These are phyloP conservation scores for Aspergillus unguis DNA, from an alignment of 2,329 filamentous ascomycete species.

Conservation along the genomic window DNA sequence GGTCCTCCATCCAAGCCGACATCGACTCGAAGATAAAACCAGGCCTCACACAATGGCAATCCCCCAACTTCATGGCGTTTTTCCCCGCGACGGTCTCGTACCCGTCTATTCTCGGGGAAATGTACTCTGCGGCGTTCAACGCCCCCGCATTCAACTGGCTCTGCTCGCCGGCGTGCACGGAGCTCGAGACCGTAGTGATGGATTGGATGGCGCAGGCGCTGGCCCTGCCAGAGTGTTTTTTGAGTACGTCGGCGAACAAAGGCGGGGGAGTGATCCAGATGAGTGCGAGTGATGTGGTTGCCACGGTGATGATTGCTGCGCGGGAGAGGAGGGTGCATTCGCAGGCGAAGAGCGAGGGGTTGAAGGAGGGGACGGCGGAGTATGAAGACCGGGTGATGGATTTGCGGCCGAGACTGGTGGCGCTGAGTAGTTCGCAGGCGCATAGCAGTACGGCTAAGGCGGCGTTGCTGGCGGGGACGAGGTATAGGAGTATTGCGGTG, in stretches of 20 bases:
- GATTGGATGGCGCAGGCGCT: constrained; percentile 85
- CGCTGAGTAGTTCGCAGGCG: constrained; percentile 72
- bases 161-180: constrained; percentile 85
- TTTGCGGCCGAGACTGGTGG: constrained; percentile 69
- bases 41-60: constrained; percentile 91
- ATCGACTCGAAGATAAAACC: constrained; percentile 84
- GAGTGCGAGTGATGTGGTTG: constrained; percentile 80
- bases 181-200: constrained; percentile 87
- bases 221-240: constrained; percentile 67
- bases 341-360: constrained; percentile 50
- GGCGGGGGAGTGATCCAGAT: constrained; percentile 95
- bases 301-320: constrained; percentile 83
- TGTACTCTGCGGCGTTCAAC: constrained; percentile 85
- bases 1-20: constrained; percentile 76
- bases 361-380: constrained; percentile 49
- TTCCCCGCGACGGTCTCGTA: constrained; percentile 81
- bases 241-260: constrained; percentile 61
- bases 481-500: constrained; percentile 68
- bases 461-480: constrained; percentile 79
- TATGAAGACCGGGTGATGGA: constrained; percentile 68
- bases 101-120: constrained; percentile 81
- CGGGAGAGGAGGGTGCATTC: constrained; percentile 72
- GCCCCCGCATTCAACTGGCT: constrained; percentile 97
- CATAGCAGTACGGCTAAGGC: constrained; percentile 87
- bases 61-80: constrained; percentile 93